These are phyloP conservation scores for Blepharisma japonicum DNA, from an alignment of 73 alveolate genomes.

Conservation along the genomic window DNA sequence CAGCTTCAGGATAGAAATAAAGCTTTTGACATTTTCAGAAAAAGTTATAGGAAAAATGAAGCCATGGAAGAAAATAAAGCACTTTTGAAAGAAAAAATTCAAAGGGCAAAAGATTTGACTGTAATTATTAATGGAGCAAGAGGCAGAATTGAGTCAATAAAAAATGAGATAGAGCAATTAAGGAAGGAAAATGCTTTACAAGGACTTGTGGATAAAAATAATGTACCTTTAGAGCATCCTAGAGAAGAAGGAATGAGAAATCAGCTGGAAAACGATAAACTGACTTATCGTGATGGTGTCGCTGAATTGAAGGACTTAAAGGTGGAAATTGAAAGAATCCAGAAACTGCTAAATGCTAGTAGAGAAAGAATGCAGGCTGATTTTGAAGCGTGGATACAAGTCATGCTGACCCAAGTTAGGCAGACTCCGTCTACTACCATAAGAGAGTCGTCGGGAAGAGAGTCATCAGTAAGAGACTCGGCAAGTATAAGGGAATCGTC, in stretches of 20 bases:
- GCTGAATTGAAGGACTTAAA: constrained; percentile 63
- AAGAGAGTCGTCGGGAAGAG: not conserved
- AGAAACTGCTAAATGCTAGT: constrained; percentile 49
- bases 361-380: constrained; percentile 71
- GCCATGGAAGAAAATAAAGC: constrained; percentile 77
- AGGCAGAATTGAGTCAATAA: constrained; percentile 50
- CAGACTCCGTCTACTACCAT: not conserved
- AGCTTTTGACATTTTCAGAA: constrained; percentile 81
- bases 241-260: constrained; percentile 62
- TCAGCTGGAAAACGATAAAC: constrained; percentile 48
- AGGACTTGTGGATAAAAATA: constrained; percentile 74
- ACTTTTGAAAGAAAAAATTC: constrained; percentile 58
- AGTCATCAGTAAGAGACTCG: not conserved
- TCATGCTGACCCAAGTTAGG: constrained; percentile 58
- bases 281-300: constrained; percentile 44
- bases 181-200: constrained; percentile 79
- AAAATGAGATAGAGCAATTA: constrained; percentile 62
- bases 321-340: constrained; percentile 79
- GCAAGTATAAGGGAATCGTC: not conserved
- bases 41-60: constrained; percentile 76
- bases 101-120: constrained; percentile 66
- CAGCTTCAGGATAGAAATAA: constrained; percentile 71
- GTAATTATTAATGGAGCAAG: constrained; percentile 61
- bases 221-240: constrained; percentile 49
- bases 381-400: constrained; percentile 78